phyloP scores from a whole-genome alignment of 495 filamentous ascomycete species.

The Hypomontagnella submonticulosa region DNA sequence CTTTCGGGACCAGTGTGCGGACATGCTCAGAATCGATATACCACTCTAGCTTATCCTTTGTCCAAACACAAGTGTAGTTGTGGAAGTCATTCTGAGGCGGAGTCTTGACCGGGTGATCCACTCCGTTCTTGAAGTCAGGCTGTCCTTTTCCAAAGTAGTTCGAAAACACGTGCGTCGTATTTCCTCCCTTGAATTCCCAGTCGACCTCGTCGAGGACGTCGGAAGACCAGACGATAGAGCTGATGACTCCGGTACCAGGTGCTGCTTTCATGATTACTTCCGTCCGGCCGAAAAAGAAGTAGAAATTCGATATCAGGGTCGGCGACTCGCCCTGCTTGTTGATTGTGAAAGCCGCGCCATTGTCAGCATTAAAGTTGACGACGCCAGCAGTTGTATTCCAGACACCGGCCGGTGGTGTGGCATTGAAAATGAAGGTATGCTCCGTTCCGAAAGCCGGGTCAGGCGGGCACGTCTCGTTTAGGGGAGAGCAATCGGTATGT shows the following conservation, averaged over 20 bases:
- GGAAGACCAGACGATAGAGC: slow-evolving; percentile 82
- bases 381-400: slow-evolving; percentile 72
- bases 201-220: slow-evolving; percentile 92
- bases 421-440: slow-evolving; percentile 73
- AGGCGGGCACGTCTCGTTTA: slow-evolving; percentile 69
- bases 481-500: slow-evolving; percentile 73
- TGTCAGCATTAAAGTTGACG: slow-evolving; percentile 62
- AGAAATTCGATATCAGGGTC: slow-evolving; percentile 77
- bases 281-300: slow-evolving; percentile 80
- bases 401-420: slow-evolving; percentile 62
- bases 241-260: slow-evolving; percentile 78
- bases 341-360: slow-evolving; percentile 78
- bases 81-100: slow-evolving; percentile 65
- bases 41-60: slow-evolving; percentile 73
- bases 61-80: slow-evolving; percentile 90
- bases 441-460: slow-evolving; percentile 70
- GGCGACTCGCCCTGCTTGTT: slow-evolving; percentile 76
- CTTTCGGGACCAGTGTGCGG: slow-evolving; percentile 71
- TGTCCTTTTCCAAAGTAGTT: slow-evolving; percentile 91
- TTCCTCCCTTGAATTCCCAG: slow-evolving; percentile 84
- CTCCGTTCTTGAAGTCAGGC: slow-evolving; percentile 64
- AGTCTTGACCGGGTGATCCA: slow-evolving; percentile 61
- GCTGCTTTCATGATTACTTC: slow-evolving; percentile 79
- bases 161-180: slow-evolving; percentile 70
- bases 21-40: slow-evolving; percentile 76